Conservation (phyloP, 345 rosid genomes). For the Geranium brycei region DNA sequence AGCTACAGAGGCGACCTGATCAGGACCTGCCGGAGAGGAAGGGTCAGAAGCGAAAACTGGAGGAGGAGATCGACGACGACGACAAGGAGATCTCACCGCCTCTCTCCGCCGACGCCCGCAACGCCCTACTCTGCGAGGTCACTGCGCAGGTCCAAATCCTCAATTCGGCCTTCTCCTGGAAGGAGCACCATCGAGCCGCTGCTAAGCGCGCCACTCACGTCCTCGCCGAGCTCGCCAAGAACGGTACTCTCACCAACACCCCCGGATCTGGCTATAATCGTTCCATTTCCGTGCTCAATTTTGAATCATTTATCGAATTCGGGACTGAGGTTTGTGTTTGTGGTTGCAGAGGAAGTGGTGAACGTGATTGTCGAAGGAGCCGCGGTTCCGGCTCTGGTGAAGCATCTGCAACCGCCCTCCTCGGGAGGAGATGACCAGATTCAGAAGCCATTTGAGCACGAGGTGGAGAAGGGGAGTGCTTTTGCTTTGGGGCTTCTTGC, state of each 20-base stretch:
- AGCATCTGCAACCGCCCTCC: slow-evolving; percentile 79
- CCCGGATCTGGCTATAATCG: neutral
- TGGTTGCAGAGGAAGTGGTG: slow-evolving; percentile 79
- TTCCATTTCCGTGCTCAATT: slow-evolving; percentile 15
- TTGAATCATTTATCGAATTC: neutral
- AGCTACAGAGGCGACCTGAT: slow-evolving; percentile 41
- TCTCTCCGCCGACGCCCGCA: slow-evolving; percentile 51
- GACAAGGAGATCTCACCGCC: slow-evolving; percentile 44
- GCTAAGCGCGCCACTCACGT: slow-evolving; percentile 92
- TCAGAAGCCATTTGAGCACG: slow-evolving; percentile 76
- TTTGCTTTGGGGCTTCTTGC: slow-evolving; percentile 94
- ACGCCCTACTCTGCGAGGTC: slow-evolving; percentile 47
- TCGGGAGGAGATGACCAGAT: slow-evolving; percentile 32
- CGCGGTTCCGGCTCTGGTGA: slow-evolving; percentile 86
- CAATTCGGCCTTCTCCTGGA: slow-evolving; percentile 63
- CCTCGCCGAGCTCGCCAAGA: slow-evolving; percentile 95
- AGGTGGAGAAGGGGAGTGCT: slow-evolving; percentile 97
- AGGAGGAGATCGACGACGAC: slow-evolving; percentile 41
- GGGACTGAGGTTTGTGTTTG: neutral
- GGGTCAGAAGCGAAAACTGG: slow-evolving; percentile 89
- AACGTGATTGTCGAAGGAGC: slow-evolving; percentile 91
- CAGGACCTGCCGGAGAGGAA: slow-evolving; percentile 68
- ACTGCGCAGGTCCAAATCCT: slow-evolving; percentile 63
- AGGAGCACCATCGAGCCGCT: slow-evolving; percentile 79
- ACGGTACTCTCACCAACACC: slow-evolving; percentile 33